Evolutionary conservation across 345 rosid genomes (phyloP).

Genomic region (Chamaenerion angustifolium): DNA sequence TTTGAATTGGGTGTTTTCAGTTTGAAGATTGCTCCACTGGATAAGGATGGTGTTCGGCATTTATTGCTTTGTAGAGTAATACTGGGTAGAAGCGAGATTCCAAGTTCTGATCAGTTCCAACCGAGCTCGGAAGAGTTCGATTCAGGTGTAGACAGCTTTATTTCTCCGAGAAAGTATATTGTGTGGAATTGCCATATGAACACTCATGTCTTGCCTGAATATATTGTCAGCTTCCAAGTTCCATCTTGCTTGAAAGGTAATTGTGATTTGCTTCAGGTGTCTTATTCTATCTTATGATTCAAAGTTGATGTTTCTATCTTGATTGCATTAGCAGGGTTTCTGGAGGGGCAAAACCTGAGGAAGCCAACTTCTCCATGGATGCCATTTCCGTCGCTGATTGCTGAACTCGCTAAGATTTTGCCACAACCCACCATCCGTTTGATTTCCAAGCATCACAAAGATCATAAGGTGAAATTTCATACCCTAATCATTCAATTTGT

Average conservation of each 20-base stretch:
- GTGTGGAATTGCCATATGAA: slow-evolving; percentile 65
- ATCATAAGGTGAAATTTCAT: slow-evolving; percentile 26
- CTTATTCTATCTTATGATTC: not conserved
- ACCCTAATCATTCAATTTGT: too few relatives aligned
- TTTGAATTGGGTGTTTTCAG: slow-evolving; percentile 13
- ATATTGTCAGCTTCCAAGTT: slow-evolving; percentile 42
- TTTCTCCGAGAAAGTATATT: slow-evolving; percentile 42
- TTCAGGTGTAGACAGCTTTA: slow-evolving; percentile 47
- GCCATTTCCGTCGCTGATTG: slow-evolving; percentile 49
- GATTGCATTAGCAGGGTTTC: slow-evolving; percentile 18
- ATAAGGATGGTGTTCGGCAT: slow-evolving; percentile 49
- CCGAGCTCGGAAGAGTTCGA: slow-evolving; percentile 60
- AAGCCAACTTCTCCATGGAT: slow-evolving; percentile 65
- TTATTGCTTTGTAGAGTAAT: slow-evolving; percentile 56
- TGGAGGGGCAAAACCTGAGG: slow-evolving; percentile 14
- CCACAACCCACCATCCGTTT: slow-evolving; percentile 21
- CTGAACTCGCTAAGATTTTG: slow-evolving; percentile 43
- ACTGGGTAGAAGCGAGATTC: slow-evolving; percentile 53
- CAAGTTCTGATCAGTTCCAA: slow-evolving; percentile 33
- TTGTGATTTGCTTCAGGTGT: not conserved
- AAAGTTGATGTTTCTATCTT: not conserved
- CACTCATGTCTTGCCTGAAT: slow-evolving; percentile 60
- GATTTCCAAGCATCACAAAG: slow-evolving; percentile 40
- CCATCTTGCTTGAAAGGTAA: slow-evolving; percentile 18
- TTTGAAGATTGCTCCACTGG: slow-evolving; percentile 26